Evolutionary conservation across 106 monocot species (phyloP), one percentile per base, ranked within the genome.

Genomic region (Phalaenopsis aphrodite): DNA sequence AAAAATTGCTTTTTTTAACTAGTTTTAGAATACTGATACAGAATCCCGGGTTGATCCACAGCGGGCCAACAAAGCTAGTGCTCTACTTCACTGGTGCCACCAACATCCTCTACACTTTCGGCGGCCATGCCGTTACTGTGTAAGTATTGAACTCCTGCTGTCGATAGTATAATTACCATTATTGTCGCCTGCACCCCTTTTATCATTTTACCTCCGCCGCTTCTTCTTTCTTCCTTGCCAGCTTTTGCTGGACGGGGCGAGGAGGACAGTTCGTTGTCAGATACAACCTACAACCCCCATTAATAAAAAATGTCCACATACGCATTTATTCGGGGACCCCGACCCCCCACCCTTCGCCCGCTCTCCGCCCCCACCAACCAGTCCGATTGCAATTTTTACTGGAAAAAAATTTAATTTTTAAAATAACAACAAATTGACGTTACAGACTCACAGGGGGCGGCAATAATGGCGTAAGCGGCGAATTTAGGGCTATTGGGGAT

Each of bases 61-160:
- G 84, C 4, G 95, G 81, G 11, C 95, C 95, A 10, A 83, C 84
- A 11, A 90, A 87, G 83, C 77, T 95, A 14, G 90, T 95, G 11
- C 84, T 95, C 24, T 95, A 95, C 90, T 95, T 95, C 92, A 95
- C 95, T 73, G 95, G 95, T 72, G 95, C 95, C 84, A 95, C 95
- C 79, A 95, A 95, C 80, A 92, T 95, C 16, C 92, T 95, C 79
- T 95, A 92, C 84, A 95, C 95, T 79, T 95, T 95, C 87, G 95
- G 95, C 47, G 95, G 95, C 55, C 95, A 95, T 75, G 95, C 95
- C 45, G 92, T 95, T 68, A 95, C 95, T 14, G 95, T 95, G 95
- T 92, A 90, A 88, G 94, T 45, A 6, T 16, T 24, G 21, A 6
- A 5, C 38, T 24, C 2, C 38, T 38, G 38, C 69, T 39, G 69